These are phyloP conservation scores for Chaetomium cochliodes DNA, from an alignment of 495 filamentous ascomycete species.

Conservation along the genomic window DNA sequence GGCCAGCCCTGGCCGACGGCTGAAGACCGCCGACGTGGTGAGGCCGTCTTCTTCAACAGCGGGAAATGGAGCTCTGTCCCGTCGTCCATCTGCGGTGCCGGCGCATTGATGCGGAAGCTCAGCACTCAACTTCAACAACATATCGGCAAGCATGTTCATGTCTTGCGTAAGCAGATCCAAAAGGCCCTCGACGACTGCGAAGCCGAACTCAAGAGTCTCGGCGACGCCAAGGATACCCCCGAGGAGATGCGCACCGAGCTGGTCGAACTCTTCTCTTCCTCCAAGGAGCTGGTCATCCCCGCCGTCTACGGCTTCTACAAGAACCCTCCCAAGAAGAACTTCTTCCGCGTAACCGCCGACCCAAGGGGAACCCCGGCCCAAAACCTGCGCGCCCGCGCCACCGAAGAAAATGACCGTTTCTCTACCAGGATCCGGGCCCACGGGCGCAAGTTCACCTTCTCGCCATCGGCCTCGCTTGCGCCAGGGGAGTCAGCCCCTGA, in stretches of 20 bases:
- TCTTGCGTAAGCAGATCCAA: conserved; percentile 39
- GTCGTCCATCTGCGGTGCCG: conserved; percentile 33
- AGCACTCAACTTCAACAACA: conserved; percentile 43
- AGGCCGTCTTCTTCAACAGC: conserved; percentile 37
- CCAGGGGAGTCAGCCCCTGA: conserved; percentile 17
- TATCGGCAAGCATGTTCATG: conserved; percentile 40
- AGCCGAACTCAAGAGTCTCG: conserved; percentile 39
- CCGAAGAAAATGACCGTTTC: conserved; percentile 47
- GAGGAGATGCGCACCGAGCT: conserved; percentile 44
- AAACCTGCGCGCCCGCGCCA: conserved; percentile 42
- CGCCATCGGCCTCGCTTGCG: background rate
- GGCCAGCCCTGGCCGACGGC: conserved; percentile 35
- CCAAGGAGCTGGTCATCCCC: conserved; percentile 42
- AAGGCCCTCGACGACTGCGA: conserved; percentile 42
- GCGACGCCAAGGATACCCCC: conserved; percentile 38
- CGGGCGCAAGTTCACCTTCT: conserved; percentile 42
- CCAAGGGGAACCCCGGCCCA: conserved; percentile 42
- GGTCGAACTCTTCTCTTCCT: conserved; percentile 40
- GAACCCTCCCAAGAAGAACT: conserved; percentile 41
- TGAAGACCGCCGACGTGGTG: conserved; percentile 32
- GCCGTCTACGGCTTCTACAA: conserved; percentile 46
- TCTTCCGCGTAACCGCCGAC: conserved; percentile 41
- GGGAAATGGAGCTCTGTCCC: conserved; percentile 47
- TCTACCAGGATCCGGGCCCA: conserved; percentile 35
- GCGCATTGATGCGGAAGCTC: conserved; percentile 39